Percentiles rank a stretch among this genome's conserved stretches.
Conservation (phyloP, 805 yeast genomes). For the Monosporozyma servazzii region DNA sequence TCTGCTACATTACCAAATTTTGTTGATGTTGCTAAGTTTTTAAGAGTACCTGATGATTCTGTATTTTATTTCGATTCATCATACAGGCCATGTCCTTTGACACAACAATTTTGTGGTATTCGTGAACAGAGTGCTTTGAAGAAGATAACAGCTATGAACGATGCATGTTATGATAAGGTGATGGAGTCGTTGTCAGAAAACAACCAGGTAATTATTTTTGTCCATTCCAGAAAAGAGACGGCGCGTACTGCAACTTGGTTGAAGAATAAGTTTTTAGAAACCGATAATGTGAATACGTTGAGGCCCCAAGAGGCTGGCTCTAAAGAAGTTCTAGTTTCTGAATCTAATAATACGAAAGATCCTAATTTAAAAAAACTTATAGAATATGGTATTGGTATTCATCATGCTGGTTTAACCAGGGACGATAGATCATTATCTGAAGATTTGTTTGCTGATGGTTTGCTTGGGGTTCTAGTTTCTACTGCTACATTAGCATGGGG, state of each 20-base stretch:
- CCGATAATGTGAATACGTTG: conserved; percentile 39
- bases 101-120: conserved; percentile 80
- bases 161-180: conserved; percentile 78
- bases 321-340: conserved; percentile 52
- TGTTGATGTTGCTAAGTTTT: conserved; percentile 72
- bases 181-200: conserved; percentile 51
- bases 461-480: conserved; percentile 72
- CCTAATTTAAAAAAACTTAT: conserved; percentile 49
- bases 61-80: conserved; percentile 75
- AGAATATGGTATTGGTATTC: conserved; percentile 73
- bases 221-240: conserved; percentile 90
- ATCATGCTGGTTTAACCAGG: conserved; percentile 80
- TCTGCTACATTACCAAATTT: conserved; percentile 93
- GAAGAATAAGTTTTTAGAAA: conserved; percentile 50
- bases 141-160: conserved; percentile 74
- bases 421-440: conserved; percentile 71
- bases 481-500: conserved; percentile 98
- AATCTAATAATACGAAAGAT: conserved; percentile 48
- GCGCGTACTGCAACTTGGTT: conserved; percentile 72
- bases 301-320: conserved; percentile 45
- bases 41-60: conserved; percentile 56
- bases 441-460: conserved; percentile 82
- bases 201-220: conserved; percentile 81
- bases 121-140: conserved; percentile 76
- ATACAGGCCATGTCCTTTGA: conserved; percentile 86